Conservation (phyloP, 108 stramenopile genomes). For the Discostella stelligeroides region DNA sequence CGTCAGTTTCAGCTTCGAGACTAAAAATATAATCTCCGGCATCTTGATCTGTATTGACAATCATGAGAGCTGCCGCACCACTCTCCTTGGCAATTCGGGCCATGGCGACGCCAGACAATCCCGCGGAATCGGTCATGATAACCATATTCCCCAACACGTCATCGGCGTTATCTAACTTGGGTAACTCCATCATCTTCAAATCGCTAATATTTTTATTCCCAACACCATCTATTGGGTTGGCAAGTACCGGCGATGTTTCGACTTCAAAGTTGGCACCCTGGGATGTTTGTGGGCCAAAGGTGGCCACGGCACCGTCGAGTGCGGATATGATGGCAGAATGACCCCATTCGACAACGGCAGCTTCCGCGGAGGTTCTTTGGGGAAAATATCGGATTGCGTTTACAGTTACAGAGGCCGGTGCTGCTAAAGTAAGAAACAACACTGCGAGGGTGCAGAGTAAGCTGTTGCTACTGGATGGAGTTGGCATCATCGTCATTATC, state of each 20-base stretch:
- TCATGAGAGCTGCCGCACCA: constrained; percentile 84
- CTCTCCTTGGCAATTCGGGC: constrained; percentile 78
- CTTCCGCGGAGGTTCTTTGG: constrained; percentile 75
- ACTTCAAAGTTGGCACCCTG: constrained; percentile 88
- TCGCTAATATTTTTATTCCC: constrained; percentile 17
- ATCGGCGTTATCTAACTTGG: constrained; percentile 68
- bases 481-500: too few relatives aligned
- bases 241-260: constrained; percentile 79
- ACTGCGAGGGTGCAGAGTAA: constrained; percentile 6
- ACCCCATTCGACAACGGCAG: constrained; percentile 92
- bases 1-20: constrained; percentile 54
- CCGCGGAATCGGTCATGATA: constrained; percentile 82
- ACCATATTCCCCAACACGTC: constrained; percentile 84
- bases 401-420: constrained; percentile 1
- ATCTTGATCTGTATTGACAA: constrained; percentile 82
- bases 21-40: constrained; percentile 85
- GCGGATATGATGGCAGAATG: constrained; percentile 88
- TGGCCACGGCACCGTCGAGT: constrained; percentile 85
- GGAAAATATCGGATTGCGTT: constrained; percentile 58
- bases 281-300: constrained; percentile 86
- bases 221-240: constrained; percentile 74
- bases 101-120: constrained; percentile 73
- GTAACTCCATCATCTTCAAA: constrained; percentile 27
- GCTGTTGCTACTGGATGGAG: background rate
- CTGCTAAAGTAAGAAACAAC: too few relatives aligned